Conservation (phyloP, 2,329 filamentous ascomycete species). For the Clarireedia monteithiana region DNA sequence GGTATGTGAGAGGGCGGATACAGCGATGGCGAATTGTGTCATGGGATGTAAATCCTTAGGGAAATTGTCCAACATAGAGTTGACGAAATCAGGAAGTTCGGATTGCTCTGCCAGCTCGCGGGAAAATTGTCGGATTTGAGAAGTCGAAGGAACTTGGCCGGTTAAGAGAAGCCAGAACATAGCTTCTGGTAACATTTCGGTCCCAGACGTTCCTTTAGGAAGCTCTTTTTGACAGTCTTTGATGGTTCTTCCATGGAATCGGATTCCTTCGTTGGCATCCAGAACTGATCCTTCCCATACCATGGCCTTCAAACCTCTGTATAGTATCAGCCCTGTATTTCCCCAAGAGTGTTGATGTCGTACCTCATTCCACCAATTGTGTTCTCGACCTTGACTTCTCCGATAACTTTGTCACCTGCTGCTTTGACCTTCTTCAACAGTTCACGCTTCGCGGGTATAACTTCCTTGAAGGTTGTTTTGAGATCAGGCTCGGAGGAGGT, state of each 20-base stretch:
- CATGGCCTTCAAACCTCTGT: conserved; percentile 85
- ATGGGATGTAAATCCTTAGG: conserved; percentile 90
- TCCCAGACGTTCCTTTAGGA: conserved; percentile 84
- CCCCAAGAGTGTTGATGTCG: not conserved
- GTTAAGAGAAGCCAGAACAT: conserved; percentile 99
- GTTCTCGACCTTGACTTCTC: conserved; percentile 90
- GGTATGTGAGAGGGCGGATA: conserved; percentile 91
- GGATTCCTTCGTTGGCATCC: conserved; percentile 93
- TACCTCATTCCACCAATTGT: conserved; percentile 90
- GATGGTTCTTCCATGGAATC: conserved; percentile 96
- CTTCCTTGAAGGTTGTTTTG: conserved; percentile 75
- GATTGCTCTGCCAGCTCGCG: conserved; percentile 83
- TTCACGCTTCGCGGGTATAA: conserved; percentile 88
- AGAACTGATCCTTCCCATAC: conserved; percentile 97
- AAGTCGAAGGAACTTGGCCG: conserved; percentile 76
- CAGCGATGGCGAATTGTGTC: conserved; percentile 94
- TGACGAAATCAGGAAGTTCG: conserved; percentile 72
- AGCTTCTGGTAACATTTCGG: conserved; percentile 95
- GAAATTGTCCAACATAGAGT: conserved; percentile 83
- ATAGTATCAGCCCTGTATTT: conserved; percentile 14
- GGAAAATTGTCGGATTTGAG: conserved; percentile 76
- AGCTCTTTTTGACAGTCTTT: conserved; percentile 94
- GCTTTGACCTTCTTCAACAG: conserved; percentile 91
- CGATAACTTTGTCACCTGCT: conserved; percentile 72
- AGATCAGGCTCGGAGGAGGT: conserved; percentile 78